Base-by-base conservation (phyloP, 2,329 filamentous ascomycete genomes). In the Penicillium thymicola region DNA sequence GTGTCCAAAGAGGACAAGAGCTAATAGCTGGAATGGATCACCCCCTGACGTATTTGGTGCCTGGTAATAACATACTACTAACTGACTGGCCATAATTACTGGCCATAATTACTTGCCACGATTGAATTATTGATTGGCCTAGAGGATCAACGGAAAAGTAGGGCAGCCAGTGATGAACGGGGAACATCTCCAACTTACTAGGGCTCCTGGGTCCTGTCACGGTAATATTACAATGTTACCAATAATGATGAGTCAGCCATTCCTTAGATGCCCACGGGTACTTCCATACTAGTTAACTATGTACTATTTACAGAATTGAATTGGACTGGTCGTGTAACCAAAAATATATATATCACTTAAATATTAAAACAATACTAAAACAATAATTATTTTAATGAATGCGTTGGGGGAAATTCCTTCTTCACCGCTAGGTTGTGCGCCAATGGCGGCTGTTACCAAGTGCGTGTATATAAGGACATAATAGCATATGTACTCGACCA, bases 221-320 rank as follows among this genome's bases (percentile, higher is more conserved):
- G 30, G 30, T 52, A 52, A 38, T 36, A 38, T 46, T 52, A 37
- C 50, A 46, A 38, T 36, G 30, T 46, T 52, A 37, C 50, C 55
- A 62, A 60, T 60, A 60, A 62, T 59, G 60, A 59, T 66, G 64
- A 65, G 62, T 65, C 62, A 66, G 63, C 64, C 59, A 64, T 66
- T 66, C 25, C 21, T 21, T 21, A 21, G 3, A 21, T 21, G n/a
- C n/a, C n/a, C n/a, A n/a, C n/a, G n/a, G n/a, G n/a, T n/a, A n/a
- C n/a, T n/a, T n/a, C n/a, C n/a, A n/a, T n/a, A n/a, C n/a, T n/a
- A n/a, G n/a, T n/a, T n/a, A n/a, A n/a, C n/a, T n/a, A 25, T 59
- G 60, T 14, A 16, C 34, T 40, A 37, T 52, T 52, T 45, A 23
- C 30, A 27, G 30, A 45, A 46, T 52, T 2, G 30, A 45, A 46